Percentiles rank a stretch among this genome's conserved stretches.
Evolutionary conservation across 179 eudicot genomes (phyloP).

Genomic region (Nepenthes alata): DNA sequence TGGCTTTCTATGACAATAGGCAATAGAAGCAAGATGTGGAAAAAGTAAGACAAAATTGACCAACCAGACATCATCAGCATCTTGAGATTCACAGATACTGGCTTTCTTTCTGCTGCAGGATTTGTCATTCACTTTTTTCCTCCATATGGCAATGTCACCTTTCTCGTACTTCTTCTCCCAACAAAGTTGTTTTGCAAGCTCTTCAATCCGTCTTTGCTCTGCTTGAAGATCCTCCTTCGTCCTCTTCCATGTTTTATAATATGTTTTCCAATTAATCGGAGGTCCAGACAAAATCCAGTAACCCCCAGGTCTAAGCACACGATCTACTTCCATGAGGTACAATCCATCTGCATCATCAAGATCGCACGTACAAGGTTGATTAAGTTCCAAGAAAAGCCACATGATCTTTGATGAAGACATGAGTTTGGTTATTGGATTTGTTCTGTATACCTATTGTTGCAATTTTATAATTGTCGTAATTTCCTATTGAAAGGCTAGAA

Average conservation of each 20-base stretch:
- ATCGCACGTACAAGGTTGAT: background rate
- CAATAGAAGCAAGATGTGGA: background rate
- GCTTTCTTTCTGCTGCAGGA: slow-evolving; percentile 21
- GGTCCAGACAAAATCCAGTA: slow-evolving; percentile 52
- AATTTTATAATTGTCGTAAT: too few species aligned
- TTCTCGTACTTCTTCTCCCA: slow-evolving; percentile 52
- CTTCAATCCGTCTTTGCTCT: slow-evolving; percentile 35
- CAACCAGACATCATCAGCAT: slow-evolving; percentile 37
- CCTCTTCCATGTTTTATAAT: slow-evolving; percentile 36
- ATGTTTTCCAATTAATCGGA: slow-evolving; percentile 46
- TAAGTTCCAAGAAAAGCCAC: too few species aligned
- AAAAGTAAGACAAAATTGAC: slow-evolving; percentile 4
- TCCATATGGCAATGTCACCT: slow-evolving; percentile 43
- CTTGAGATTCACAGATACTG: slow-evolving; percentile 23
- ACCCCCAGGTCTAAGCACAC: slow-evolving; percentile 50
- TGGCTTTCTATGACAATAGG: too few species aligned
- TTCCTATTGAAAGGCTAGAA: too few species aligned
- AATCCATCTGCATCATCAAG: slow-evolving; percentile 27
- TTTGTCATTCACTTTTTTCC: slow-evolving; percentile 29
- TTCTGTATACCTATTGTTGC: too few species aligned
- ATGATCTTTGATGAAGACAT: too few species aligned
- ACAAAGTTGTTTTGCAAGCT: slow-evolving; percentile 34
- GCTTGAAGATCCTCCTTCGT: slow-evolving; percentile 31
- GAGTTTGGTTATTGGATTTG: too few species aligned
- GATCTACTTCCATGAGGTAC: slow-evolving; percentile 50